Evolutionary conservation across 106 monocot species (phyloP).

Genomic region (Dioscorea dumetorum): DNA sequence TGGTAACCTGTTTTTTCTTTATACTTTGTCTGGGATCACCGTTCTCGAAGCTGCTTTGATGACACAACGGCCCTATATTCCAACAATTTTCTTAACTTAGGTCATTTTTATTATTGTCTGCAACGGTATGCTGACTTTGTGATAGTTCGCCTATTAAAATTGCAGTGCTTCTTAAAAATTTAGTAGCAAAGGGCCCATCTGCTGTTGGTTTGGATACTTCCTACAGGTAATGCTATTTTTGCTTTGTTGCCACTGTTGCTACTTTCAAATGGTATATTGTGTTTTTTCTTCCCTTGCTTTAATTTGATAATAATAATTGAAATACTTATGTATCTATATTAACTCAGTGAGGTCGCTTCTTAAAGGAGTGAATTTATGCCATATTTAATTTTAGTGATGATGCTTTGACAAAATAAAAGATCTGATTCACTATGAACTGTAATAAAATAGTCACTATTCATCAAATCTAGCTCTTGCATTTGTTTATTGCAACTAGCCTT

Average conservation of each 20-base stretch:
- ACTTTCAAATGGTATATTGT: slow-evolving; percentile 64
- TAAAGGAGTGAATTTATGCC: no score
- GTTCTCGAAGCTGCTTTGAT: slow-evolving; percentile 88
- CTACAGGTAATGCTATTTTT: no score
- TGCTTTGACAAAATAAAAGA: no score
- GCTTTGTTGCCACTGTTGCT: no score
- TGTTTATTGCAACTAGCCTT: no score
- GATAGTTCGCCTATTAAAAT: slow-evolving; percentile 35
- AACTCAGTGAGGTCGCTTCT: no score
- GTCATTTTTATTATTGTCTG: background rate
- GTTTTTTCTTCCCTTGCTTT: background rate
- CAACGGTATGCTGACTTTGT: background rate
- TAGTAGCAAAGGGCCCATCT: slow-evolving; percentile 91
- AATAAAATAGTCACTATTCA: no score
- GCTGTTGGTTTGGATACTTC: slow-evolving; percentile 86
- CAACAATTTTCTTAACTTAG: slow-evolving; percentile 2
- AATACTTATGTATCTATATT: no score
- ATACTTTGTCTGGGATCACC: slow-evolving; percentile 47
- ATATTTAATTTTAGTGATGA: no score
- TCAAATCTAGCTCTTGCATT: no score
- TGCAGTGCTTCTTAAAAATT: slow-evolving; percentile 59
- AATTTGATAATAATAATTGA: no score
- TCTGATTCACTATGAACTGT: no score
- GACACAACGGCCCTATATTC: slow-evolving; percentile 68
- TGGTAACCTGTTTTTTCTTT: slow-evolving; percentile 11